phyloP scores from a whole-genome alignment of 208 protist genomes.

The Trypanosoma theileri region DNA sequence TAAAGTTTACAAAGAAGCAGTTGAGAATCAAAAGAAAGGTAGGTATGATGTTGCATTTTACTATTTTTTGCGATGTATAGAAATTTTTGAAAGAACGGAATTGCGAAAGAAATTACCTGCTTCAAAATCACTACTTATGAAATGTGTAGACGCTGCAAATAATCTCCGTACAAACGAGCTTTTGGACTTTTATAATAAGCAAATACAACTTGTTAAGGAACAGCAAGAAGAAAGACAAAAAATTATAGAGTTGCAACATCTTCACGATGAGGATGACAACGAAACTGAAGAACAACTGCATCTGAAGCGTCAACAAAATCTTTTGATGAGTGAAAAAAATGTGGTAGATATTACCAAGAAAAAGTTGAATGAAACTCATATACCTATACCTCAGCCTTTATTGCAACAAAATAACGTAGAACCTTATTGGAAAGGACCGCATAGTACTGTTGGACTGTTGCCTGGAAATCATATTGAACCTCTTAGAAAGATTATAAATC shows the following conservation, averaged over 20 bases:
- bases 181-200: slow-evolving; percentile 28
- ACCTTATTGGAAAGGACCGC: slow-evolving; percentile 13
- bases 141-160: slow-evolving; percentile 33
- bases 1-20: slow-evolving; percentile 23
- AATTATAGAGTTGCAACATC: slow-evolving; percentile 4
- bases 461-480: slow-evolving; percentile 6
- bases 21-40: slow-evolving; percentile 20
- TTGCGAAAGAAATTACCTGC: slow-evolving; percentile 18
- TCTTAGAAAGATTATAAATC: slow-evolving; percentile 9
- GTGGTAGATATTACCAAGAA: slow-evolving; percentile 7
- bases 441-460: background rate
- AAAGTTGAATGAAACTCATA: slow-evolving; percentile 5
- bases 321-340: slow-evolving; percentile 23
- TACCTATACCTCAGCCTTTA: background rate
- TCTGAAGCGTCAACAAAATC: slow-evolving; percentile 22
- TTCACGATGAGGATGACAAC: slow-evolving; percentile 9
- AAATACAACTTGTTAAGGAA: slow-evolving; percentile 38
- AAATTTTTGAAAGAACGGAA: slow-evolving; percentile 51
- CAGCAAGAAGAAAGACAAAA: slow-evolving; percentile 31
- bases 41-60: slow-evolving; percentile 52
- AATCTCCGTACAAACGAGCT: slow-evolving; percentile 31
- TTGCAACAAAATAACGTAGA: background rate
- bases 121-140: slow-evolving; percentile 21
- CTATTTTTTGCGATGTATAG: slow-evolving; percentile 43
- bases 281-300: slow-evolving; percentile 10